Evolutionary conservation across 225 moss, liverwort and hornwort species (phyloP).

Genomic region (Marchantia polymorpha): DNA sequence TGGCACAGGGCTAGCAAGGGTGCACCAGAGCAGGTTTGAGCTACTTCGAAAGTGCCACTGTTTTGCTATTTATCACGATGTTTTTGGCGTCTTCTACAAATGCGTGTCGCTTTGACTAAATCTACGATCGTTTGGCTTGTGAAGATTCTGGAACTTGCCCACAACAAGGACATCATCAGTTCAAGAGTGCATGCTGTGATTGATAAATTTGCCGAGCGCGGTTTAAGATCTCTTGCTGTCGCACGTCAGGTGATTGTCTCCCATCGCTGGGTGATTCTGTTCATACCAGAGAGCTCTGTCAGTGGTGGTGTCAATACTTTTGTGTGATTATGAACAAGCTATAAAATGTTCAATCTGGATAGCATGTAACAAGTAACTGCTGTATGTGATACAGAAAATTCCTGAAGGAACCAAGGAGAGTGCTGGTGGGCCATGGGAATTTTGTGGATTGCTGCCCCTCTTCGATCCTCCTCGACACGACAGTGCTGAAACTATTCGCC

Average conservation of each 20-base stretch:
- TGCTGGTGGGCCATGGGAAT: conserved; percentile 22
- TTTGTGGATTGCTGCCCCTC: conserved; percentile 24
- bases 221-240: conserved; percentile 33
- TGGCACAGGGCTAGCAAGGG: conserved; percentile 77
- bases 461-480: conserved; percentile 32
- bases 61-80: background rate
- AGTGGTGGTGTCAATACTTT: background rate
- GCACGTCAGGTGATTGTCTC: conserved; percentile 26
- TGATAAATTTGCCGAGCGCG: conserved; percentile 36
- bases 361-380: background rate
- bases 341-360: too few species aligned
- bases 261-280: background rate
- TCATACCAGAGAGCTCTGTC: background rate
- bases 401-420: conserved; percentile 23
- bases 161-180: conserved; percentile 19
- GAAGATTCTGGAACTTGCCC: conserved; percentile 27
- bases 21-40: conserved; percentile 67
- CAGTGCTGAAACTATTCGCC: conserved; percentile 30
- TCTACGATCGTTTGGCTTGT: background rate
- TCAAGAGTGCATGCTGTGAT: conserved; percentile 27
- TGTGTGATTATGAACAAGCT: background rate
- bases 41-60: too few species aligned
- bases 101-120: background rate
- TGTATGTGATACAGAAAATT: conserved; percentile 4
- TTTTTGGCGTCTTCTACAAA: background rate